Conservation (phyloP, 2,329 filamentous ascomycete genomes). For the Venturia oleaginea region DNA sequence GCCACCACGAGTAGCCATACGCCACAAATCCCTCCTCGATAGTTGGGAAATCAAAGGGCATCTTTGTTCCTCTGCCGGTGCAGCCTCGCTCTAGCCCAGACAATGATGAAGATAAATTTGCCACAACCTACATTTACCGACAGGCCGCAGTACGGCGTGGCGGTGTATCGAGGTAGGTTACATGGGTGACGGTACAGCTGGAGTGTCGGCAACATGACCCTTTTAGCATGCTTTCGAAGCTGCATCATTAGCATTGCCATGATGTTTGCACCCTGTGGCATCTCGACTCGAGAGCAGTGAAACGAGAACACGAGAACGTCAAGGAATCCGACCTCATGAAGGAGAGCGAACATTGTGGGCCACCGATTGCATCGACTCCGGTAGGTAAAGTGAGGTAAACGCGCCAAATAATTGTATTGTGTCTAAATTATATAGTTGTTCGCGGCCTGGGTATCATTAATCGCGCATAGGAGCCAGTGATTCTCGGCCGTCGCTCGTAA, state of each 20-base stretch:
- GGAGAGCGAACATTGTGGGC: background rate
- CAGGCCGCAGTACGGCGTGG: background rate
- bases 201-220: background rate
- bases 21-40: background rate
- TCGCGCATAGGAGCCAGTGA: background rate
- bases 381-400: background rate
- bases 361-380: background rate
- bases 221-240: background rate
- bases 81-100: background rate
- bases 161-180: background rate
- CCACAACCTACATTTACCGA: background rate
- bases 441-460: slow-evolving; percentile 6
- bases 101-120: background rate
- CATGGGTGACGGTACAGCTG: background rate
- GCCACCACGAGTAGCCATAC: background rate
- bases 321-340: no score
- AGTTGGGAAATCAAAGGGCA: background rate
- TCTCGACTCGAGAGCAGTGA: no score
- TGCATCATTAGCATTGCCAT: background rate
- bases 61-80: background rate
- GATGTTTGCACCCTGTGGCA: background rate
- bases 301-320: no score
- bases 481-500: background rate
- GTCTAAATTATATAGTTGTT: background rate
- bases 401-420: background rate